Conservation (phyloP, 2,329 filamentous ascomycete species). For the Arthrobotrys entomopaga region DNA sequence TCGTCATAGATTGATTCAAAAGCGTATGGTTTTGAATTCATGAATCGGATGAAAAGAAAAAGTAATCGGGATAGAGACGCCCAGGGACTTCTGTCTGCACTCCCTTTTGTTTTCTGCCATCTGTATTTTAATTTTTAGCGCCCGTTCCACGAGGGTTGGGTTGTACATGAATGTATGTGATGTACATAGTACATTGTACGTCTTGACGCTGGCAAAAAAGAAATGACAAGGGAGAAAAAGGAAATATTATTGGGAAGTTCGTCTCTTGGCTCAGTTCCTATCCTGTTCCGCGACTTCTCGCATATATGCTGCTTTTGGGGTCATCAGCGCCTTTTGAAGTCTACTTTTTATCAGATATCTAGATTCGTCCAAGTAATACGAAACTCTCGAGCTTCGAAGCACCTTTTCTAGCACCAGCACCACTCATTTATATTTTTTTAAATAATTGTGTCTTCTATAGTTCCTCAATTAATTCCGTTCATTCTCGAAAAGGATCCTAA, state of each 20-base stretch:
- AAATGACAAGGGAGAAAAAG: too few species aligned
- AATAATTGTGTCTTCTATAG: too few species aligned
- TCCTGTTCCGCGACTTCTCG: slow-evolving; percentile 11
- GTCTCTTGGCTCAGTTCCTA: slow-evolving; percentile 11
- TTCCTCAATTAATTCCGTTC: too few species aligned
- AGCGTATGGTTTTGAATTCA: background rate
- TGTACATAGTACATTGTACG: slow-evolving; percentile 18
- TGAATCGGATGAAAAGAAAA: slow-evolving; percentile 1
- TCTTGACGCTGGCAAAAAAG: too few species aligned
- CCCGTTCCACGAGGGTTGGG: slow-evolving; percentile 48
- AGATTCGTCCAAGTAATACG: slow-evolving; percentile 35
- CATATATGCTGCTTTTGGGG: background rate
- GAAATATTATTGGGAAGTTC: background rate
- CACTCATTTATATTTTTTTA: too few species aligned
- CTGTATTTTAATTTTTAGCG: slow-evolving; percentile 49
- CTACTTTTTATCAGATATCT: background rate
- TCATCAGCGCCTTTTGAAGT: background rate
- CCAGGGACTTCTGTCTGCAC: slow-evolving; percentile 10
- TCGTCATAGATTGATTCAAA: slow-evolving; percentile 13
- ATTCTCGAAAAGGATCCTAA: too few species aligned
- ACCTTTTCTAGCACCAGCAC: background rate
- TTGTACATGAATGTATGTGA: background rate
- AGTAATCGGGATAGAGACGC: slow-evolving; percentile 4
- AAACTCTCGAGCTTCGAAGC: slow-evolving; percentile 36
- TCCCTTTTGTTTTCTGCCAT: slow-evolving; percentile 30